These are phyloP conservation scores for Solanum pinnatisectum DNA, from an alignment of 257 asterid species.

Conservation along the genomic window DNA sequence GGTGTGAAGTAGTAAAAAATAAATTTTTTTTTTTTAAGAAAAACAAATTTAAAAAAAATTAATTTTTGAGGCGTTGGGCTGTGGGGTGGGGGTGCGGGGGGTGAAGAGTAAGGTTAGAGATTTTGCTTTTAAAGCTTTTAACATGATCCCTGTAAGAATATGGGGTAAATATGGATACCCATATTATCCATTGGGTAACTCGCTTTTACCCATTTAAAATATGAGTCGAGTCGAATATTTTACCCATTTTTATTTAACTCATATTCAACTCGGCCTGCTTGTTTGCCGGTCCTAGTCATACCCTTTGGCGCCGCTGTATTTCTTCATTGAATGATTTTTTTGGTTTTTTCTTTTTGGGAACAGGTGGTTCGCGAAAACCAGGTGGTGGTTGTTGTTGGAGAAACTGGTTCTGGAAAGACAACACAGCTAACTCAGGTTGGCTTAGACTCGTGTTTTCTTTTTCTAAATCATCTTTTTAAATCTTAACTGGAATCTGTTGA, in stretches of 20 bases:
- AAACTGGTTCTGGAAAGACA: conserved; percentile 98
- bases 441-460: background rate
- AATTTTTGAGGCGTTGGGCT: background rate
- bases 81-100: background rate
- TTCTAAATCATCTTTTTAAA: background rate
- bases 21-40: background rate
- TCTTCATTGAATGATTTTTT: background rate
- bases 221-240: background rate
- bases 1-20: background rate
- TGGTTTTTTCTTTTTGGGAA: background rate
- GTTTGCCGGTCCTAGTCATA: background rate
- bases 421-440: conserved; percentile 92
- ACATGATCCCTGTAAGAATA: background rate
- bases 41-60: background rate
- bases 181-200: background rate
- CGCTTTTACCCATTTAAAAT: background rate
- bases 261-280: background rate
- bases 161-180: background rate
- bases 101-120: background rate
- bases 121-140: background rate
- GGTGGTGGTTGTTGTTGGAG: conserved; percentile 94
- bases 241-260: background rate
- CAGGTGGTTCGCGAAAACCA: conserved; percentile 95
- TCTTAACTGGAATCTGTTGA: background rate
- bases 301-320: background rate